Percentiles rank a stretch among this genome's conserved stretches.
Evolutionary conservation across 108 stramenopile genomes (phyloP).

Genomic region (Aurantiochytrium sp.): DNA sequence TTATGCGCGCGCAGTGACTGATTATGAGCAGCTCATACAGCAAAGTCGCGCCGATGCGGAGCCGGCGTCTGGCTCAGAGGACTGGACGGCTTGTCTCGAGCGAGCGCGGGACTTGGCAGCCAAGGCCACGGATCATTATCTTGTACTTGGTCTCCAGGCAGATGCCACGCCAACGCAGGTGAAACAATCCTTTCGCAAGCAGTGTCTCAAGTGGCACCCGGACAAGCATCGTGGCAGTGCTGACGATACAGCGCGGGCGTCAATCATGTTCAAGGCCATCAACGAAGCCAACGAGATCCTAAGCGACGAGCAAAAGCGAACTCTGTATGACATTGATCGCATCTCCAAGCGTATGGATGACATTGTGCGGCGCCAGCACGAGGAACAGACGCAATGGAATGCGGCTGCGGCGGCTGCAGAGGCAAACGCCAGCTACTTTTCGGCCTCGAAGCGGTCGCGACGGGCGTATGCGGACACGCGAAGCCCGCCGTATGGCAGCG

Average conservation of each 20-base stretch:
- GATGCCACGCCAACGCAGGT: neutral
- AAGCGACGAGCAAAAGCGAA: constrained; percentile 1
- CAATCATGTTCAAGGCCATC: constrained; percentile 14
- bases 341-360: constrained; percentile 18
- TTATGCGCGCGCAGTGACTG: neutral
- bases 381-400: neutral
- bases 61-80: neutral
- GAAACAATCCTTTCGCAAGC: constrained; percentile 7
- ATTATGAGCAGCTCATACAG: neutral
- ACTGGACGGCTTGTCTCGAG: neutral
- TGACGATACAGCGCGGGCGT: neutral
- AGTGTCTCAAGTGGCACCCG: neutral
- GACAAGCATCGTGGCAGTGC: constrained; percentile 9
- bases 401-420: neutral
- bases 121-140: constrained; percentile 7
- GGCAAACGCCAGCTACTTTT: neutral
- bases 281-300: constrained; percentile 15
- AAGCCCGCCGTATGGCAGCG: neutral
- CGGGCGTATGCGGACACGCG: neutral
- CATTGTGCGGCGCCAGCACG: neutral
- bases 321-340: neutral
- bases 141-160: neutral
- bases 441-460: neutral
- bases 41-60: too few relatives aligned
- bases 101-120: neutral